Conservation (phyloP, 139 green algal genomes). For the Pleodorina starrii region DNA sequence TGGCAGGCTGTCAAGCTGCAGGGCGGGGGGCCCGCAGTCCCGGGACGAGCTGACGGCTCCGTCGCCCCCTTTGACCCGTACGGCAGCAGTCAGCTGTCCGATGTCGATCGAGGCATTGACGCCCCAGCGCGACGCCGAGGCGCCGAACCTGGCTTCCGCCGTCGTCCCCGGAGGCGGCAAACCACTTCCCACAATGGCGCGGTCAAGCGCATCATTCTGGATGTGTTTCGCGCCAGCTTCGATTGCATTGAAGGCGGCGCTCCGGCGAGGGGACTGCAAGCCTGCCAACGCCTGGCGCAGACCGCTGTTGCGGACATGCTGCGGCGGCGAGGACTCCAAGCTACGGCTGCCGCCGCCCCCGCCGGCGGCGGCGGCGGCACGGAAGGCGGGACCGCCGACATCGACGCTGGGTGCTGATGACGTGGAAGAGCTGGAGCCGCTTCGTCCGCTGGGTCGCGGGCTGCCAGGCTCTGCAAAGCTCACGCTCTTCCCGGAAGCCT, state of each 20-base stretch:
- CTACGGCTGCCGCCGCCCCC: background rate
- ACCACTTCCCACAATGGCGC: background rate
- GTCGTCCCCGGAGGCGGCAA: too few relatives aligned
- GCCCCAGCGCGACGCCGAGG: background rate
- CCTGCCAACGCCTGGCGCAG: constrained; percentile 21
- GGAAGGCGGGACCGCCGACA: background rate
- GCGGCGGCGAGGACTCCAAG: background rate
- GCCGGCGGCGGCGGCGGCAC: background rate
- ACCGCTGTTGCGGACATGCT: background rate
- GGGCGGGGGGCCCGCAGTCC: too few relatives aligned
- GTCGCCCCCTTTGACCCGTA: too few relatives aligned
- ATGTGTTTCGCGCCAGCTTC: constrained; percentile 15
- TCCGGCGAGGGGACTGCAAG: background rate
- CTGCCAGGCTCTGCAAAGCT: constrained; percentile 18
- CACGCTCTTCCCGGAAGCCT: background rate
- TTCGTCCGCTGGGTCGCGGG: background rate
- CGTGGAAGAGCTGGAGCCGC: background rate
- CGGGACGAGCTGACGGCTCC: too few relatives aligned
- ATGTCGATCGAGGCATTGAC: constrained; percentile 28
- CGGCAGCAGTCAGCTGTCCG: background rate
- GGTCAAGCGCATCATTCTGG: constrained; percentile 14
- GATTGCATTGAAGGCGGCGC: background rate
- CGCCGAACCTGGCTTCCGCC: background rate
- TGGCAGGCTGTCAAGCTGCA: background rate
- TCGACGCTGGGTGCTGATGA: background rate